These are phyloP conservation scores for Penicillium psychrofluorescens DNA, from an alignment of 495 filamentous ascomycete species.

Conservation along the genomic window DNA sequence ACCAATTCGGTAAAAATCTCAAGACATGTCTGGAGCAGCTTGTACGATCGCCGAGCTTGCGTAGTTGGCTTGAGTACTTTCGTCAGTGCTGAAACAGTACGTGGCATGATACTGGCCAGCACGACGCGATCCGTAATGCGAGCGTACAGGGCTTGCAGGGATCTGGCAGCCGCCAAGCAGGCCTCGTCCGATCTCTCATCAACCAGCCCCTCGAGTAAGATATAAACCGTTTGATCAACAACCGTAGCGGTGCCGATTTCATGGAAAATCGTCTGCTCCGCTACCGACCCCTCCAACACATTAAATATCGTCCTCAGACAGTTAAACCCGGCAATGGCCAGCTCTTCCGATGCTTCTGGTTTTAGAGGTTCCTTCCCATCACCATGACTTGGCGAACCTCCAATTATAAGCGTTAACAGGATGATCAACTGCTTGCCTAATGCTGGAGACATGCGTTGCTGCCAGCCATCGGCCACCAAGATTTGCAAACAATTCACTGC, in stretches of 20 bases:
- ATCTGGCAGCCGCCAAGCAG: conserved; percentile 57
- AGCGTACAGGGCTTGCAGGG: conserved; percentile 54
- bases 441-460: conserved; percentile 51
- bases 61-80: conserved; percentile 65
- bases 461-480: conserved; percentile 74
- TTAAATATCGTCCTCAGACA: conserved; percentile 50
- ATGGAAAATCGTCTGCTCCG: conserved; percentile 51
- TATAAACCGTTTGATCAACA: conserved; percentile 77
- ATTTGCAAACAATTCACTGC: conserved; percentile 65
- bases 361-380: conserved; percentile 25
- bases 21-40: conserved; percentile 55
- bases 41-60: conserved; percentile 55
- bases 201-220: conserved; percentile 63
- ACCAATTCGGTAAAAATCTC: conserved; percentile 53
- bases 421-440: conserved; percentile 81
- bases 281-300: conserved; percentile 30
- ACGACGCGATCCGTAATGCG: conserved; percentile 62
- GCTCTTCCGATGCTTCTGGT: conserved; percentile 55
- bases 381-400: conserved; percentile 52
- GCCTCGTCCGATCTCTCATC: conserved; percentile 53
- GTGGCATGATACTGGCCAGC: conserved; percentile 77
- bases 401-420: conserved; percentile 72
- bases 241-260: conserved; percentile 51
- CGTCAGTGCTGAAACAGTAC: conserved; percentile 75
- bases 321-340: conserved; percentile 51